Conservation (phyloP, 2,329 filamentous ascomycete species). For the Colletotrichum sp. region DNA sequence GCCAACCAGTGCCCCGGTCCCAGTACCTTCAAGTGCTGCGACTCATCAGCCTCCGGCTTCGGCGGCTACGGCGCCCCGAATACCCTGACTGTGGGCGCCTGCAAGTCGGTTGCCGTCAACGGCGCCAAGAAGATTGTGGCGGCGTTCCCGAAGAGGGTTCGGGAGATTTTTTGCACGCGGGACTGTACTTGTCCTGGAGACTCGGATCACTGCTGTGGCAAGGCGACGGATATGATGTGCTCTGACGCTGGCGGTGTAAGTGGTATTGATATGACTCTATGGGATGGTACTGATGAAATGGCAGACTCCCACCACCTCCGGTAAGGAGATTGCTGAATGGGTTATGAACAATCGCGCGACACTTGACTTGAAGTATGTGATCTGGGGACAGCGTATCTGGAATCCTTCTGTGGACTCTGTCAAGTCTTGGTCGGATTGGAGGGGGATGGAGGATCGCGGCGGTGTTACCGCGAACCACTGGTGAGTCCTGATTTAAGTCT, state of each 20-base stretch:
- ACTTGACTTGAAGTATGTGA: slow-evolving; percentile 53
- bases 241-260: slow-evolving; percentile 42
- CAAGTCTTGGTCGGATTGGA: slow-evolving; percentile 46
- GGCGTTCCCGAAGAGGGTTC: slow-evolving; percentile 38
- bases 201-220: slow-evolving; percentile 43
- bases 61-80: slow-evolving; percentile 38
- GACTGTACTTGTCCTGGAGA: slow-evolving; percentile 35
- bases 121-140: slow-evolving; percentile 39
- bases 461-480: slow-evolving; percentile 49
- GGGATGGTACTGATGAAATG: not conserved
- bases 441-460: slow-evolving; percentile 45
- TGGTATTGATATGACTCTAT: not conserved
- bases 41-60: slow-evolving; percentile 32
- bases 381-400: slow-evolving; percentile 57
- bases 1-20: slow-evolving; percentile 43
- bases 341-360: slow-evolving; percentile 46
- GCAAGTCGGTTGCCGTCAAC: slow-evolving; percentile 38
- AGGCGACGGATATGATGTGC: slow-evolving; percentile 43
- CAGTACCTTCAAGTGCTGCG: slow-evolving; percentile 43
- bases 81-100: slow-evolving; percentile 39
- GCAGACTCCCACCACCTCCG: slow-evolving; percentile 40
- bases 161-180: slow-evolving; percentile 37
- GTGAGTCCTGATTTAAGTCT: slow-evolving; percentile 25
- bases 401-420: slow-evolving; percentile 38
- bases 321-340: slow-evolving; percentile 52